Evolutionary conservation across 768 basidiomycete species (phyloP).

Genomic region (Kwoniella pini): DNA sequence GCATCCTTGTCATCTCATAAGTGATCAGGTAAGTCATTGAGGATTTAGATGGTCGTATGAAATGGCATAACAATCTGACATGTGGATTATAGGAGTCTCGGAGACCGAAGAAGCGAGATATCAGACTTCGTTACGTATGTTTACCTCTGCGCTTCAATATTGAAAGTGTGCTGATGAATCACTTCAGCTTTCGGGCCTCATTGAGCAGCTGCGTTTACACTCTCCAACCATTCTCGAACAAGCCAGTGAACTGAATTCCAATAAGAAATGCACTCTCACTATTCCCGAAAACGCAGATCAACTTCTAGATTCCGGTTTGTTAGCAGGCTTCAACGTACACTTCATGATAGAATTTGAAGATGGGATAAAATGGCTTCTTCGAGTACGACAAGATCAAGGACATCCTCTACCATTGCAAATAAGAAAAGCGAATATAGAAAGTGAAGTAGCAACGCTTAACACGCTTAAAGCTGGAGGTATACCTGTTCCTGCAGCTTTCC

Average conservation of each 20-base stretch:
- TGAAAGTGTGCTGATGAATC: no score
- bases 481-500: conserved; percentile 3
- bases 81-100: no score
- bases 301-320: background rate
- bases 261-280: background rate
- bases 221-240: background rate
- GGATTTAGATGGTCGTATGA: no score
- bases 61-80: no score
- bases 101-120: no score
- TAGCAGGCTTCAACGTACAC: conserved; percentile 6
- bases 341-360: conserved; percentile 8
- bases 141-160: no score
- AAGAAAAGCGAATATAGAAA: background rate
- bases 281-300: background rate
- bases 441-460: conserved; percentile 10
- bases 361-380: conserved; percentile 5
- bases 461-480: conserved; percentile 1
- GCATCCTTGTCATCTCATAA: no score
- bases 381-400: background rate
- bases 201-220: background rate
- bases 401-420: background rate
- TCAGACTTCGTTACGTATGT: no score
- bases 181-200: background rate
- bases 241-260: background rate
- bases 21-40: no score